These are phyloP conservation scores for Candida corydali DNA, from an alignment of 805 yeast genomes.

Conservation along the genomic window DNA sequence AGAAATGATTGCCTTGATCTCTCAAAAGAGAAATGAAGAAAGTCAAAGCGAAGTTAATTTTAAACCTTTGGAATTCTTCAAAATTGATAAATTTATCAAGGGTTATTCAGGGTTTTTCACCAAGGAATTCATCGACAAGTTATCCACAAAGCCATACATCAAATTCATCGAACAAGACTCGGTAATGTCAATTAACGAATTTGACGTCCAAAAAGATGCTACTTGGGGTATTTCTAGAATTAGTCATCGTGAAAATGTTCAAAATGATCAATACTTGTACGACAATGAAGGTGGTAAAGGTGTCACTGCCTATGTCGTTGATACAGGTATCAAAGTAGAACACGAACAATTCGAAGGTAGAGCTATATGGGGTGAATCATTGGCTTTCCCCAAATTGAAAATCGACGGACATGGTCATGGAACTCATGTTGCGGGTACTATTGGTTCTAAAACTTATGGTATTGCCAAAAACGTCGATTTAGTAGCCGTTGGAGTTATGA, in stretches of 20 bases:
- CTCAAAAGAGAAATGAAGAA: slow-evolving; percentile 15
- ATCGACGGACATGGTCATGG: slow-evolving; percentile 82
- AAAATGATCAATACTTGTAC: slow-evolving; percentile 26
- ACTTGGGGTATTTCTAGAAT: slow-evolving; percentile 40
- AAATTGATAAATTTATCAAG: slow-evolving; percentile 48
- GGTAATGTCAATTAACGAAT: slow-evolving; percentile 26
- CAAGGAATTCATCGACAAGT: slow-evolving; percentile 12
- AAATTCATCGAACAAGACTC: slow-evolving; percentile 42
- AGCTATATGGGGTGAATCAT: slow-evolving; percentile 48
- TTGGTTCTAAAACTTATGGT: slow-evolving; percentile 77
- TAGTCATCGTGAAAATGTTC: slow-evolving; percentile 26
- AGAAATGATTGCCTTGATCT: slow-evolving; percentile 6
- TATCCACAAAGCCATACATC: slow-evolving; percentile 14
- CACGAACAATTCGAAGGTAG: slow-evolving; percentile 66
- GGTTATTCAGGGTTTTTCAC: slow-evolving; percentile 84
- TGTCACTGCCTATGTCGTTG: slow-evolving; percentile 74
- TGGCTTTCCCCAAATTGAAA: slow-evolving; percentile 32
- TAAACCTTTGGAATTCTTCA: slow-evolving; percentile 44
- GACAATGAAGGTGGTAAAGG: slow-evolving; percentile 40
- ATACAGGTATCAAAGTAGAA: slow-evolving; percentile 69
- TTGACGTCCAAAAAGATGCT: slow-evolving; percentile 34
- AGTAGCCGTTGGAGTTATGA: slow-evolving; percentile 41
- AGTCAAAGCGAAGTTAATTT: slow-evolving; percentile 14
- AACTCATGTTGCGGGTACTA: slow-evolving; percentile 87
- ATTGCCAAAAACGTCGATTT: slow-evolving; percentile 60